These are phyloP conservation scores for Paraurostyla sp. DNA, from an alignment of 73 alveolate genomes.

Conservation along the genomic window DNA sequence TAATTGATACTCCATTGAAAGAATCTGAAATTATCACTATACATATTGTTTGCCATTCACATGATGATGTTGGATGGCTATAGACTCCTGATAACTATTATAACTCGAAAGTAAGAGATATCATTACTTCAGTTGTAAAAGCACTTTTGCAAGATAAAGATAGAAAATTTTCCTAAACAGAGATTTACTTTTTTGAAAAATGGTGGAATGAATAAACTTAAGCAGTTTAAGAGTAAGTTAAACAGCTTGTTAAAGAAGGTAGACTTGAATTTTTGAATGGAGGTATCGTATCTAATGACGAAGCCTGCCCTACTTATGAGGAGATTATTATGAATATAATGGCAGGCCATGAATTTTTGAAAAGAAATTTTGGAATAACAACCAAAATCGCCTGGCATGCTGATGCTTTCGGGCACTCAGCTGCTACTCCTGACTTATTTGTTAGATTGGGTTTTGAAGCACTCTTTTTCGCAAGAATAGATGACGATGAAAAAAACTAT, in stretches of 20 bases:
- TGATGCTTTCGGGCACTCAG: slow-evolving; percentile 96
- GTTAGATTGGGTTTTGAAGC: slow-evolving; percentile 96
- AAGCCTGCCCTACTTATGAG: slow-evolving; percentile 91
- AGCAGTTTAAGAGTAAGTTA: slow-evolving; percentile 46
- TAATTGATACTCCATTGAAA: too few species aligned
- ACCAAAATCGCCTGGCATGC: slow-evolving; percentile 96
- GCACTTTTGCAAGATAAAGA: slow-evolving; percentile 71
- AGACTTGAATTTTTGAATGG: slow-evolving; percentile 90
- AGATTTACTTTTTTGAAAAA: slow-evolving; percentile 84
- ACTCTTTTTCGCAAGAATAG: slow-evolving; percentile 94
- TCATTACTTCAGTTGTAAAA: slow-evolving; percentile 63
- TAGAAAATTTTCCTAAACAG: slow-evolving; percentile 91
- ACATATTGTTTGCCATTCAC: slow-evolving; percentile 90
- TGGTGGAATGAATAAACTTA: slow-evolving; percentile 91
- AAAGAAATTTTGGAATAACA: slow-evolving; percentile 80
- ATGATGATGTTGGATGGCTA: slow-evolving; percentile 96
- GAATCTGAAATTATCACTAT: slow-evolving; percentile 14
- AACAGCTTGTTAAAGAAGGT: slow-evolving; percentile 75
- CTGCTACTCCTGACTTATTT: slow-evolving; percentile 90
- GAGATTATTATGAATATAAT: slow-evolving; percentile 88
- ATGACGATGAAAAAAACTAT: slow-evolving; percentile 87
- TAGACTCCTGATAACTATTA: slow-evolving; percentile 85
- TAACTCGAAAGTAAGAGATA: slow-evolving; percentile 19
- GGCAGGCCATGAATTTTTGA: slow-evolving; percentile 89
- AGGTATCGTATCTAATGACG: slow-evolving; percentile 97